Base-by-base conservation (phyloP, 2,329 filamentous ascomycete genomes). In the Exophiala sp. region DNA sequence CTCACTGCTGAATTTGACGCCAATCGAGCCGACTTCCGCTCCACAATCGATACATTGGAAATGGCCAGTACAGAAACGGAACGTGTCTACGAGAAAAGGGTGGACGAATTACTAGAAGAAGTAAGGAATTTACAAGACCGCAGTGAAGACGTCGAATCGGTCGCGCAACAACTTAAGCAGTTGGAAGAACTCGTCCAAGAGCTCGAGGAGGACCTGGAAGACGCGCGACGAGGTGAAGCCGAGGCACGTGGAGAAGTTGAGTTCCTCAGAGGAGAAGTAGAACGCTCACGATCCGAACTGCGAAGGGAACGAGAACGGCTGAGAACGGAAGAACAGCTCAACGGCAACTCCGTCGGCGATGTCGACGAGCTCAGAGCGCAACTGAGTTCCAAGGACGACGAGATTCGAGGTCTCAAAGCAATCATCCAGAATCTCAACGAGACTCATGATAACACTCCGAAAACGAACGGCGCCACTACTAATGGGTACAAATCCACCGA, bases 201-300 rank as follows among this genome's bases (percentile, higher is more conserved):
- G 69, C 82, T 99, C 0, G 94, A 99, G 70, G 94, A 99, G 71
- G 94, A 94, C 0, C 78, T 99, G 1, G 94, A 99, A 72, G 94
- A 99, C 72, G 91, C 94, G 44, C 81, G 94, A 50, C 82, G 94
- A 52, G 94, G 94, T 5, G 94, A 99, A 73, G 92, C 92, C 8
- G 94, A 99, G 74, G 94, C 94, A 29, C 83, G 94, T 54, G 92
- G 91, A 0, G 94, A 99, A 69, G 92, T 96, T 3, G 94, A 99
- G 69, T 97, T 97, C 67, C 74, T 99, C 34, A 81, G 94, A 24
- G 94, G 94, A 2, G 94, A 99, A 69, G 92, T 97, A 0, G 94
- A 99, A 71, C 80, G 94, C 59, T 92, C 91, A 9, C 83, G 91
- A 61, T 85, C 91, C 8, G 94, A 99, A 72, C 76, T 99, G 40